Conservation (phyloP, 2,329 filamentous ascomycete species). For the Fusarium drepaniforme region DNA sequence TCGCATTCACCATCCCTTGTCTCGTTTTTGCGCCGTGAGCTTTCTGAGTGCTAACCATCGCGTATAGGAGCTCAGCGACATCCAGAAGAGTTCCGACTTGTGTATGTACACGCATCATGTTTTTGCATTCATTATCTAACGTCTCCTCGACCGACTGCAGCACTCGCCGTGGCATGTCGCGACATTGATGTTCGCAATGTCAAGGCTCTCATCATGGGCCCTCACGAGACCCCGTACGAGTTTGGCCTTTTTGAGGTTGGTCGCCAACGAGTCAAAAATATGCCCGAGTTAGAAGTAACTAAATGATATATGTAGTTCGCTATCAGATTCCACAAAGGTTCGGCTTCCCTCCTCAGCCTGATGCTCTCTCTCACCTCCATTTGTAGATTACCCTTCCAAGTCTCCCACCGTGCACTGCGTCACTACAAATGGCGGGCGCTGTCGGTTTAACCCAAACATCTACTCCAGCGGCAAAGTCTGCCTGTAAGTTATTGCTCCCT, state of each 20-base stretch:
- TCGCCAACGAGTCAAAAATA: conserved; percentile 2
- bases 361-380: conserved; percentile 15
- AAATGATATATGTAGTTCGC: conserved; percentile 67
- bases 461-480: conserved; percentile 94
- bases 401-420: conserved; percentile 73
- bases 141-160: conserved; percentile 55
- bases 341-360: conserved; percentile 10
- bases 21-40: conserved; percentile 29
- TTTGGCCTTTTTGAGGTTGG: conserved; percentile 96
- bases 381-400: conserved; percentile 82
- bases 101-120: conserved; percentile 66
- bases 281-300: not conserved
- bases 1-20: conserved; percentile 24
- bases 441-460: conserved; percentile 97
- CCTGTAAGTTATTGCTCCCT: conserved; percentile 69
- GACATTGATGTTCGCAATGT: conserved; percentile 92
- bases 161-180: conserved; percentile 87
- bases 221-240: conserved; percentile 94
- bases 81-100: conserved; percentile 86
- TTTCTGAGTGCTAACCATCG: conserved; percentile 28
- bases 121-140: conserved; percentile 11
- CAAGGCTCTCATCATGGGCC: conserved; percentile 89
- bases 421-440: conserved; percentile 90
- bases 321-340: conserved; percentile 82
- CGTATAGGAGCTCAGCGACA: conserved; percentile 82